A percentile compares a stretch with the other conserved stretches of the same genome.
phyloP scores from a whole-genome alignment of 768 basidiomycete species.

The Lactarius psammicola region DNA sequence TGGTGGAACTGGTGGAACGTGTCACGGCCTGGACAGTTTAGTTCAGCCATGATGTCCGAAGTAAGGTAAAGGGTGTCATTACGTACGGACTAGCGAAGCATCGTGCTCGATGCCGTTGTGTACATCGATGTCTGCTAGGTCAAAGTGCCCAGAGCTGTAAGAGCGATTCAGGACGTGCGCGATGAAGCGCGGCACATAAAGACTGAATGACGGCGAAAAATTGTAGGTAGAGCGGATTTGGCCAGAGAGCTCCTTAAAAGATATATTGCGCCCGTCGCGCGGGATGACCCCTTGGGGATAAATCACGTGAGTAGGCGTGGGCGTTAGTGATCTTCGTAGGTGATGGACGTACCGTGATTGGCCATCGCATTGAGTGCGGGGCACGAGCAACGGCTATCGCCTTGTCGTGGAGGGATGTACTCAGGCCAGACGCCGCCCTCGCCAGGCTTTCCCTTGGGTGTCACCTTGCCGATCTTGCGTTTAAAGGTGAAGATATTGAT shows the following conservation, averaged over 20 bases:
- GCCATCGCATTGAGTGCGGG: constrained; percentile 80
- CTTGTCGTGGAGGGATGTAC: constrained; percentile 53
- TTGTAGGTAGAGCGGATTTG: constrained; percentile 61
- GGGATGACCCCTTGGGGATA: constrained; percentile 43
- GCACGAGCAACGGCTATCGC: constrained; percentile 71
- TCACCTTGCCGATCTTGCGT: constrained; percentile 52
- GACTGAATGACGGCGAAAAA: constrained; percentile 65
- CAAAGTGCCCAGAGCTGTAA: constrained; percentile 57
- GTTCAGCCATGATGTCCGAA: background rate
- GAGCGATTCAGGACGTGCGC: constrained; percentile 56
- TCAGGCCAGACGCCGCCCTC: constrained; percentile 67
- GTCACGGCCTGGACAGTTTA: constrained; percentile 51
- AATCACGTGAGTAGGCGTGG: background rate
- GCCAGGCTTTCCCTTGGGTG: constrained; percentile 54
- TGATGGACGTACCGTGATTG: constrained; percentile 65
- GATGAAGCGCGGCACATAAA: constrained; percentile 59
- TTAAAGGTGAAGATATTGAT: constrained; percentile 53
- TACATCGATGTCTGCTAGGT: constrained; percentile 63
- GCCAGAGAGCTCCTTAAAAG: constrained; percentile 48
- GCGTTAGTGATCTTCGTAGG: background rate
- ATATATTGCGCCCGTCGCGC: constrained; percentile 67
- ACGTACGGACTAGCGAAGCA: constrained; percentile 58
- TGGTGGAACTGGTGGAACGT: constrained; percentile 49
- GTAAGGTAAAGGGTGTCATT: too few species aligned
- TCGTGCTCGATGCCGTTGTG: constrained; percentile 80